Base-by-base conservation (phyloP, 2,329 filamentous ascomycete species). In the Ustulina deusta region DNA sequence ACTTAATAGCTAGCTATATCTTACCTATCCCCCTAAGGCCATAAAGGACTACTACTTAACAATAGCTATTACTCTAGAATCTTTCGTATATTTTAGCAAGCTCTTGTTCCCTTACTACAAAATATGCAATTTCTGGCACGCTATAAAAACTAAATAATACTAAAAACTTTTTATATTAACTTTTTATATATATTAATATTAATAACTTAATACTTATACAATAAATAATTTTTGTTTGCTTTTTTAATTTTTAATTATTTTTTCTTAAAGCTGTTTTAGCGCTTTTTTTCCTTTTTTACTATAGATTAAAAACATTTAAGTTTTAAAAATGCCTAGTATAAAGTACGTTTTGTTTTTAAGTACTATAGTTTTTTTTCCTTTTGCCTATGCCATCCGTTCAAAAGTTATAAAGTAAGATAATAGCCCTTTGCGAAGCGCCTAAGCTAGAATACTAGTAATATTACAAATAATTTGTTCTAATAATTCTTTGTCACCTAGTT, bases 11-110 rank as follows among this genome's bases (percentile, higher is more conserved):
- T 6, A 73, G 52, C 52, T 72, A 63, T 17, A 66, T 73, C 52
- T 73, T 73, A 15, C 71, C 66, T n/a, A 73, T 71, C 6, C 71
- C 69, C 2, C 69, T 63, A 5, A 69, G 61, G n/a, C 72, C 68
- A 11, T 72, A 52, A 15, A 73, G 48, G 44, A 71, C 49, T 22
- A 70, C 56, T 7, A 52, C 29, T 27, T 63, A 63, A 61, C 74
- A 74, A 15, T 63, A 70, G 22, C 72, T 71, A 66, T 78, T 55
- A 7, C 54, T 49, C 9, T 6, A 49, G 1, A 69, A 22, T 38
- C 1, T 29, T 1, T 66, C 25, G 42, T 40, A 34, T n/a, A 69
- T 69, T 40, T 69, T 42, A 13, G 49, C 15, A 10, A 69, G 58
- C 48, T 69, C 59, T 29, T 48, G n/a, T 61, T 66, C 55, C 55